A percentile compares a stretch with the other conserved stretches of the same genome.
These are phyloP conservation scores for Trametes meyenii DNA, from an alignment of 768 basidiomycete species.

Conservation along the genomic window DNA sequence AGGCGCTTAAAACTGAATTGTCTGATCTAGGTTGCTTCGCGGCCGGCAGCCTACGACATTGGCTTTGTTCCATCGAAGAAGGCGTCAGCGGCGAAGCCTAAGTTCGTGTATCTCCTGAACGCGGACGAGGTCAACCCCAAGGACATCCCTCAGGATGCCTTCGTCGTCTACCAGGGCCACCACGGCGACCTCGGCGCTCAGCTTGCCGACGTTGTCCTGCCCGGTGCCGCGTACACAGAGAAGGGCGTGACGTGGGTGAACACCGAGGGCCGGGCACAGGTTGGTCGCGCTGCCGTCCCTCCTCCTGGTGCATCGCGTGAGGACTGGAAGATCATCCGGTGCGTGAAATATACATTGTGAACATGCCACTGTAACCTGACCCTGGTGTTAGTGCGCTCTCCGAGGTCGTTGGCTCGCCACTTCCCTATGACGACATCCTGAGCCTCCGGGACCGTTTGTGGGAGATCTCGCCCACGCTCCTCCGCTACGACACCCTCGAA, in stretches of 20 bases:
- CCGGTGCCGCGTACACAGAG: conserved; percentile 94
- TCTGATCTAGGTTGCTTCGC: conserved; percentile 73
- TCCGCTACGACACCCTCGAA: conserved; percentile 84
- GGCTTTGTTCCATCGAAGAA: conserved; percentile 88
- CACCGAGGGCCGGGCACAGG: conserved; percentile 91
- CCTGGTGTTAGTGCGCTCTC: conserved; percentile 70
- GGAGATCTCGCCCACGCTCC: conserved; percentile 91
- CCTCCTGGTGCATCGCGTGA: conserved; percentile 95
- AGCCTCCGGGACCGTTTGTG: conserved; percentile 90
- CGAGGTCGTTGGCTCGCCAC: conserved; percentile 75
- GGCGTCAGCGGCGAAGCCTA: conserved; percentile 76
- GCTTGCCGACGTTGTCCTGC: conserved; percentile 95
- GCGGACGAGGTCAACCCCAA: conserved; percentile 92
- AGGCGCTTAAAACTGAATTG: background rate
- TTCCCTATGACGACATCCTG: conserved; percentile 90
- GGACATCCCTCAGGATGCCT: conserved; percentile 87
- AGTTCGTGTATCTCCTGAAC: conserved; percentile 96
- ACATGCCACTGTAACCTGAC: background rate
- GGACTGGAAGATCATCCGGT: conserved; percentile 98
- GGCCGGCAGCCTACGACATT: conserved; percentile 91
- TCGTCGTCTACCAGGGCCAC: conserved; percentile 98
- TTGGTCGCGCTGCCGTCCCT: conserved; percentile 88
- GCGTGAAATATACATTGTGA: conserved; percentile 25
- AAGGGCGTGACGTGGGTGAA: conserved; percentile 93
- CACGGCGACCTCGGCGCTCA: conserved; percentile 97